These are phyloP conservation scores for Pichia sp. DNA, from an alignment of 1,139 yeast species.

Conservation along the genomic window DNA sequence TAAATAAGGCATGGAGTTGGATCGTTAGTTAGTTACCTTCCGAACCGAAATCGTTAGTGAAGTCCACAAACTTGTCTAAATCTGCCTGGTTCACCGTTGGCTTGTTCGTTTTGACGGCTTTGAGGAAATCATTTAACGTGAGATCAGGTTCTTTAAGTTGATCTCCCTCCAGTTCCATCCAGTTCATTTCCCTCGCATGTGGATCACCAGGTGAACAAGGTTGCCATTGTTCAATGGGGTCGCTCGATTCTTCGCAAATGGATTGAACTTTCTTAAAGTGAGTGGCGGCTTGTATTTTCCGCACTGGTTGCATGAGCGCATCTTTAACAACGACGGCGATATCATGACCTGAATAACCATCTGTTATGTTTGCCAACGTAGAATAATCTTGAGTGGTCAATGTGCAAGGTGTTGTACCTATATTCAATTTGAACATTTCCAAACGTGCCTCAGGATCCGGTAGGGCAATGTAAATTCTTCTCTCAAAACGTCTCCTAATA, in stretches of 20 bases:
- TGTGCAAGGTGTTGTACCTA: slow-evolving; percentile 83
- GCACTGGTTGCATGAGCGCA: slow-evolving; percentile 95
- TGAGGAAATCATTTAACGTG: slow-evolving; percentile 85
- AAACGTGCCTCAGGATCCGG: slow-evolving; percentile 91
- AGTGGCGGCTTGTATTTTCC: slow-evolving; percentile 93
- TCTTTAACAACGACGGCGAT: slow-evolving; percentile 95
- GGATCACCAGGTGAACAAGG: slow-evolving; percentile 97
- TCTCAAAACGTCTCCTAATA: slow-evolving; percentile 91
- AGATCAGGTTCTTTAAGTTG: slow-evolving; percentile 85
- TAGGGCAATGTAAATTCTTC: slow-evolving; percentile 87
- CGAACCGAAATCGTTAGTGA: slow-evolving; percentile 93
- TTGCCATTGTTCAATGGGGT: slow-evolving; percentile 45
- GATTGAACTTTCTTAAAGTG: slow-evolving; percentile 65
- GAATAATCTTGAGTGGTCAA: slow-evolving; percentile 68
- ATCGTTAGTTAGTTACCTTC: slow-evolving; percentile 64
- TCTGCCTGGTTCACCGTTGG: slow-evolving; percentile 92
- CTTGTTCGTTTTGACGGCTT: slow-evolving; percentile 84
- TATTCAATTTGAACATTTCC: slow-evolving; percentile 89
- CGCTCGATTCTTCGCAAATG: slow-evolving; percentile 29
- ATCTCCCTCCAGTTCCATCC: slow-evolving; percentile 90
- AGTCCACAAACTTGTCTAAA: slow-evolving; percentile 73
- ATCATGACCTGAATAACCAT: slow-evolving; percentile 97
- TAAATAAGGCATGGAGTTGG: background rate
- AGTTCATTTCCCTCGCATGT: slow-evolving; percentile 81
- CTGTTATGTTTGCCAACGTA: slow-evolving; percentile 85